Conservation (phyloP, 1,284 basidiomycete species). For the Thelephora terrestris region DNA sequence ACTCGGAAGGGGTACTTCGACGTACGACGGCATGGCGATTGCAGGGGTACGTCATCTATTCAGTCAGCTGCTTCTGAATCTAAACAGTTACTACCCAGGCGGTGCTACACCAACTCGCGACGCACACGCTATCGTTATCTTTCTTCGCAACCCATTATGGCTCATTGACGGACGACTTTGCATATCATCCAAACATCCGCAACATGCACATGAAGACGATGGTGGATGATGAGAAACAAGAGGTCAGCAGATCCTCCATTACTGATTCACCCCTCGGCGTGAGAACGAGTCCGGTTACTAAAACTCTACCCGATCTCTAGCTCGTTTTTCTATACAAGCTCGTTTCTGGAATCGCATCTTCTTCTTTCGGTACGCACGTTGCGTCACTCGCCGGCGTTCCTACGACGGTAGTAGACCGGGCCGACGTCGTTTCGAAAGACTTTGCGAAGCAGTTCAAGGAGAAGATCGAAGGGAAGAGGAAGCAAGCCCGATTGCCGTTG, state of each 20-base stretch:
- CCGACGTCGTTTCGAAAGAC: slow-evolving; percentile 77
- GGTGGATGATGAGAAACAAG: slow-evolving; percentile 82
- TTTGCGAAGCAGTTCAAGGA: slow-evolving; percentile 83
- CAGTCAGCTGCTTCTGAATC: background rate
- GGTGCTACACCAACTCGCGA: slow-evolving; percentile 88
- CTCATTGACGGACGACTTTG: slow-evolving; percentile 77
- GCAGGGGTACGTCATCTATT: slow-evolving; percentile 49
- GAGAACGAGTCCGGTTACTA: background rate
- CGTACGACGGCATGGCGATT: slow-evolving; percentile 93
- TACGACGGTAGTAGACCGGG: slow-evolving; percentile 71
- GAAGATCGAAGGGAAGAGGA: slow-evolving; percentile 57
- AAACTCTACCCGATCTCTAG: slow-evolving; percentile 26
- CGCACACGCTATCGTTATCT: slow-evolving; percentile 77
- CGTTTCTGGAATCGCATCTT: slow-evolving; percentile 79
- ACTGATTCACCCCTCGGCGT: background rate
- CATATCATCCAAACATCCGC: slow-evolving; percentile 86
- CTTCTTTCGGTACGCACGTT: slow-evolving; percentile 90
- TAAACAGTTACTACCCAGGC: slow-evolving; percentile 34
- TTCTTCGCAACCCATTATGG: slow-evolving; percentile 88
- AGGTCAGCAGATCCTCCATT: slow-evolving; percentile 35
- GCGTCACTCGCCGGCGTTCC: slow-evolving; percentile 83
- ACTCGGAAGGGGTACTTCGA: slow-evolving; percentile 82
- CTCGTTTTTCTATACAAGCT: slow-evolving; percentile 93
- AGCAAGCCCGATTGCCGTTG: slow-evolving; percentile 56
- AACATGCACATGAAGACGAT: slow-evolving; percentile 93